Conservation (phyloP, 2,329 filamentous ascomycete genomes). For the Tolypocladium ovalisporum region DNA sequence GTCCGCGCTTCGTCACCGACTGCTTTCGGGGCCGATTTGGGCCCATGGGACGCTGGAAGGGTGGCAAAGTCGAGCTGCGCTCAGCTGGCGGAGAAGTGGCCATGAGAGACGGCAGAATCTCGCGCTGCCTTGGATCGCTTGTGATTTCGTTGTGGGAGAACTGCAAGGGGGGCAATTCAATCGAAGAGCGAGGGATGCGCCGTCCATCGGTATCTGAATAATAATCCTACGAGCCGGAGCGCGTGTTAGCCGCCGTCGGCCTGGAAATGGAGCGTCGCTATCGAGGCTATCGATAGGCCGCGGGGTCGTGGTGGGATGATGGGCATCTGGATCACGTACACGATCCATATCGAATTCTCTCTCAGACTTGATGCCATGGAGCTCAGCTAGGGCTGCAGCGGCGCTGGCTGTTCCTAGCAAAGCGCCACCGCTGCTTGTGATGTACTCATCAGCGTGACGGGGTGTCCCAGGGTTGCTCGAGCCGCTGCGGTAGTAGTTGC, state of each 20-base stretch:
- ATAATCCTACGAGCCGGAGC: constrained; percentile 38
- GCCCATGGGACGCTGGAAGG: constrained; percentile 64
- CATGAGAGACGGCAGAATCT: constrained; percentile 74
- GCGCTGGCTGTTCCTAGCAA: constrained; percentile 55
- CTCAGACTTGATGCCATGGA: constrained; percentile 65
- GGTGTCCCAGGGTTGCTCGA: constrained; percentile 58
- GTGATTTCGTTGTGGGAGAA: constrained; percentile 48
- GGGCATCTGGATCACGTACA: constrained; percentile 37
- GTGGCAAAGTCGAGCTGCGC: constrained; percentile 79
- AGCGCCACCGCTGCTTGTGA: constrained; percentile 28
- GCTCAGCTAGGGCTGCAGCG: constrained; percentile 75
- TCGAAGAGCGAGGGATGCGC: constrained; percentile 52
- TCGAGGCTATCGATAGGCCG: constrained; percentile 15
- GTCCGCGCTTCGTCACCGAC: constrained; percentile 70
- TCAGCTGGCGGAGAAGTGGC: constrained; percentile 66
- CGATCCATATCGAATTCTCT: constrained; percentile 69
- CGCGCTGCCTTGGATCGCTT: constrained; percentile 63
- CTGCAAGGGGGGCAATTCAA: constrained; percentile 64
- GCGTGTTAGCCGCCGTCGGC: constrained; percentile 1
- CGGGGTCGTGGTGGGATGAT: constrained; percentile 7
- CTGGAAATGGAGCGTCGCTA: background rate
- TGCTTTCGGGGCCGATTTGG: constrained; percentile 69
- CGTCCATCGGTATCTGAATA: constrained; percentile 60
- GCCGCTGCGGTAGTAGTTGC: constrained; percentile 43
- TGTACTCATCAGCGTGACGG: constrained; percentile 57